Conservation (phyloP, 2,329 filamentous ascomycete genomes). For the Spiromastix sp. region DNA sequence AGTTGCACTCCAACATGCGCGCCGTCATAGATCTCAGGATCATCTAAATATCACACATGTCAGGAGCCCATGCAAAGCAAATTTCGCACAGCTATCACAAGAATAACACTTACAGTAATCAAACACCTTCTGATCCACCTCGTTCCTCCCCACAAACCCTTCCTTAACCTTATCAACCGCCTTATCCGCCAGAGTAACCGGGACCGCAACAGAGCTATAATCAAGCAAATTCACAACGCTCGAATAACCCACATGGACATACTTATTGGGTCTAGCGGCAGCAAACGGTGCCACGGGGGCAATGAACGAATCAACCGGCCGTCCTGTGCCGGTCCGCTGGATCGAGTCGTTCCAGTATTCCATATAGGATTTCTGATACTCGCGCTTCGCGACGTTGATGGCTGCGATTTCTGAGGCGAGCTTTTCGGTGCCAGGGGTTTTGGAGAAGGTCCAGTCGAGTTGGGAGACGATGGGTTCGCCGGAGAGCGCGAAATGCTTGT, state of each 20-base stretch:
- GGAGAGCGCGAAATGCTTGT: conserved; percentile 41
- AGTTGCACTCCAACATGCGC: conserved; percentile 40
- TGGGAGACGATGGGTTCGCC: conserved; percentile 44
- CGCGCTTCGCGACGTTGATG: conserved; percentile 43
- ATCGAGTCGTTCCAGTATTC: conserved; percentile 54
- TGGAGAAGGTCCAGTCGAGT: conserved; percentile 25
- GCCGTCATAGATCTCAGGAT: conserved; percentile 39
- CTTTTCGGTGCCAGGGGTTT: conserved; percentile 22
- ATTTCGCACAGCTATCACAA: not conserved
- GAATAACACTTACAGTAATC: conserved; percentile 35
- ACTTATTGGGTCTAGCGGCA: conserved; percentile 32
- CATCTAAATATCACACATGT: conserved; percentile 24
- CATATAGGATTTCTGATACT: conserved; percentile 48
- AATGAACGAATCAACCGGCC: conserved; percentile 44
- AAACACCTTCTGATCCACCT: conserved; percentile 33
- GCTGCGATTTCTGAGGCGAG: conserved; percentile 35
- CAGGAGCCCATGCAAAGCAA: not conserved
- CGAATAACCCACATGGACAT: conserved; percentile 37
- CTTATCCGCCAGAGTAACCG: conserved; percentile 46
- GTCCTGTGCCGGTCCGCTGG: conserved; percentile 37
- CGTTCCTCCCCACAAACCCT: conserved; percentile 29
- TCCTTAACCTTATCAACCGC: conserved; percentile 33
- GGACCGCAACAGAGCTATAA: conserved; percentile 45
- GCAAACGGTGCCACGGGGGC: conserved; percentile 33
- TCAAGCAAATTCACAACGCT: conserved; percentile 45